These are phyloP conservation scores for Marasmius fiardii DNA, from an alignment of 1,284 basidiomycete species.

Conservation along the genomic window DNA sequence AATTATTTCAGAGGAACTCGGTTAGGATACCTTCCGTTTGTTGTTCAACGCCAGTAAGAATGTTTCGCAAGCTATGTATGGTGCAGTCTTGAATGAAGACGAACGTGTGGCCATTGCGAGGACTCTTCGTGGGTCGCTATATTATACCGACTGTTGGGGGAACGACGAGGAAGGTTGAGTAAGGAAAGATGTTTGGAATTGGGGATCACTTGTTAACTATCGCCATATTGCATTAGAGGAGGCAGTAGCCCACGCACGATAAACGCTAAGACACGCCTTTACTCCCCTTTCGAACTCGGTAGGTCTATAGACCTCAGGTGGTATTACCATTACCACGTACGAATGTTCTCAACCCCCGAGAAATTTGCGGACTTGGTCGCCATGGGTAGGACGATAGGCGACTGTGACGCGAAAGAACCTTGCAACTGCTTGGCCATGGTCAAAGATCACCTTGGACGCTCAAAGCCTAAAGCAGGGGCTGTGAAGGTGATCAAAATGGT, in stretches of 20 bases:
- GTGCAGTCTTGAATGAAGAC: conserved; percentile 7
- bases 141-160: conserved; percentile 14
- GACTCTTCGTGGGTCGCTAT: conserved; percentile 13
- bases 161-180: conserved; percentile 16
- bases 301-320: conserved; percentile 14
- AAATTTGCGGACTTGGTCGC: conserved; percentile 11
- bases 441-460: conserved; percentile 9
- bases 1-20: conserved; percentile 16
- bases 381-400: not conserved
- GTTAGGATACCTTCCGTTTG: conserved; percentile 12
- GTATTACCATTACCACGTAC: conserved; percentile 11
- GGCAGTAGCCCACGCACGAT: conserved; percentile 14
- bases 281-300: conserved; percentile 15
- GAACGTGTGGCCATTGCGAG: conserved; percentile 11
- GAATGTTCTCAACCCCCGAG: conserved; percentile 6
- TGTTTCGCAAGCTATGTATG: conserved; percentile 11
- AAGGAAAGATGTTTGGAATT: no score
- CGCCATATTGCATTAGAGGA: conserved; percentile 5
- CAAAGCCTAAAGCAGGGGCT: conserved; percentile 10
- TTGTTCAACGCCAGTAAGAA: conserved; percentile 8
- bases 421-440: conserved; percentile 4
- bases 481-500: conserved; percentile 15
- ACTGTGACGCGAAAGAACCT: conserved; percentile 11
- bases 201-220: not conserved
- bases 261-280: conserved; percentile 15